Base-by-base conservation (phyloP, 2,329 filamentous ascomycete genomes). In the Tolypocladium tundrense region DNA sequence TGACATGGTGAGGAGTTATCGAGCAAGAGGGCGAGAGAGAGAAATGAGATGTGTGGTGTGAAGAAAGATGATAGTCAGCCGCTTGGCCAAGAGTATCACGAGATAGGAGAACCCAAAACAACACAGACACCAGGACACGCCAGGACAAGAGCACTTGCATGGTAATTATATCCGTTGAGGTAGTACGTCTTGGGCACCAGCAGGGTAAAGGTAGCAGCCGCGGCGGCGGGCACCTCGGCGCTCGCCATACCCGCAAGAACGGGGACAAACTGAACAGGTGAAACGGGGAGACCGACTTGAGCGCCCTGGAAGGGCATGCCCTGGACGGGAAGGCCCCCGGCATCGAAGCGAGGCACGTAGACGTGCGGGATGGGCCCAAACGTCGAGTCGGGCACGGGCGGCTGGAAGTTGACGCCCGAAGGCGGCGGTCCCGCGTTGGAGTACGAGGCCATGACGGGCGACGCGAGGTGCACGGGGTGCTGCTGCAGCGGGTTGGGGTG, bases 341-440 rank as follows among this genome's bases (percentile, higher is more conserved):
- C 68, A 64, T 84, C 81, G 63, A 73, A 75, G 50, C 80, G 81
- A 61, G 83, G 82, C 56, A 80, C 70, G 63, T 84, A 85, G 24
- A 76, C 75, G 61, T 86, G 81, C 35, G 75, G 65, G 58, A 80
- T 79, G 2, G 80, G 77, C 4, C 83, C 83, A 66, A 77, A 75
- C 50, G 78, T 79, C 19, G 81, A 83, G 62, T 83, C 80, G 4
- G 81, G 80, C 19, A 83, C 80, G 35, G 79, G 82, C 1, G 83
- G 83, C 65, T 85, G 79, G 64, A 80, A 85, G 67, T 81, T 77
- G 54, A 79, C 67, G 57, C 78, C 78, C 53, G 65, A 66, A 37
- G 71, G 68, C 48, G 74, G 72, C 61, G 73, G 77, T n/a, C 63
- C 66, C n/a, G 70, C 61, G 62, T 76, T 75, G 60, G 71, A 70